Evolutionary conservation across 352 stramenopile species (phyloP), one percentile per base, ranked within the genome.

Genomic region (Pythium myriotylum): DNA sequence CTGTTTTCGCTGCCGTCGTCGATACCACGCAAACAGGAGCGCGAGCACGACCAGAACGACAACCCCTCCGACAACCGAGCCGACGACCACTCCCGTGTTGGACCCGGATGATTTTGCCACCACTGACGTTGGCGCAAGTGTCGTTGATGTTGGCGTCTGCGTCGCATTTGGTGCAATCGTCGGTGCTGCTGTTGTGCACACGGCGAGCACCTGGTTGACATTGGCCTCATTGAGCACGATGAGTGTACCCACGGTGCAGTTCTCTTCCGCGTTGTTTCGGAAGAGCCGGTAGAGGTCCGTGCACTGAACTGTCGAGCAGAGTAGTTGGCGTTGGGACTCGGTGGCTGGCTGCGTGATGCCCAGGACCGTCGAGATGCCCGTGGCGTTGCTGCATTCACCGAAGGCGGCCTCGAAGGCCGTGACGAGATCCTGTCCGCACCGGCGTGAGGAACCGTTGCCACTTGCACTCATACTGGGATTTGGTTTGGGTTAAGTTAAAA

Each of bases 261-360:
- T 5, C 23, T 56, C 49, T 4, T 56, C 27, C 9, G 49, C 49
- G 32, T 56, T 56, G 35, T 56, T 56, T n/a, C 33, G 20, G 22
- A 56, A 56, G 33, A 56, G 49, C 14, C 49, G 49, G 33, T 33
- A 56, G 49, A 56, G 49, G 22, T 56, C 49, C 10, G 19, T 37
- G 49, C 49, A 56, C 49, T 46, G 19, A 10, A 17, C 32, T 6
- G n/a, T 56, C 6, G 4, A 19, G 49, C 49, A 56, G 9, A 56
- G 19, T 33, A 56, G 23, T 16, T 16, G 12, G n/a, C 49, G 49
- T 14, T 56, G n/a, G 19, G 49, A 19, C 19, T 46, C 49, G 9
- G 14, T 56, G 0, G 49, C 45, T 4, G 49, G 49, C 49, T 47
- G 49, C 17, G 33, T 24, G 10, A 56, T 47, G 22, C 49, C 49